Base-by-base conservation (phyloP, 352 stramenopile genomes). In the Pythium plurisporium region DNA sequence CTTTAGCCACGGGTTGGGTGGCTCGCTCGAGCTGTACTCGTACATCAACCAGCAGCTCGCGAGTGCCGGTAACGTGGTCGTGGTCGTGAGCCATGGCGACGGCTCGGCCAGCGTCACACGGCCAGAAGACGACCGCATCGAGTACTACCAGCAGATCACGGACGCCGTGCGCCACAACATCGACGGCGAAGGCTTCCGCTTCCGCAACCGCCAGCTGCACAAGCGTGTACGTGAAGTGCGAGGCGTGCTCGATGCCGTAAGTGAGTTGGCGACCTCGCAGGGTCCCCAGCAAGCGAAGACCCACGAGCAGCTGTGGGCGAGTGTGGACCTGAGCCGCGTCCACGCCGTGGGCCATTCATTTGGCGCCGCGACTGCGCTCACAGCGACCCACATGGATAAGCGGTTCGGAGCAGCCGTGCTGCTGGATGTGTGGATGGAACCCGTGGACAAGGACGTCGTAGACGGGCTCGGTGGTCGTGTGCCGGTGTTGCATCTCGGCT, bases 391-490 rank as follows among this genome's bases (percentile, higher is more conserved):
- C 42, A 19, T 67, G 27, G 79, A 89, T 60, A 46, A 57, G 20
- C 71, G 79, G 1, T 70, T 87, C 27, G 68, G 69, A 26, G 55
- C 62, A 6, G 69, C 73, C 34, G 76, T 86, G 45, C 66, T 85
- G 42, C 49, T 89, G 22, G 79, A 89, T 56, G 64, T 67, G 33
- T 89, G 79, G 79, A 86, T 89, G 75, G 73, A 85, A 48, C 79
- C 79, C 0, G 37, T 89, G 22, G 72, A 75, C 33, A 58, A 67
- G 14, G 50, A 73, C 9, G 70, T 78, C 22, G 54, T 68, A 26
- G 33, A 62, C 9, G 74, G 77, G 10, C 51, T 82, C 10, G 76
- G 74, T 3, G 23, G 55, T 2, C 65, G 62, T 36, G 52, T 76
- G 19, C 76, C 76, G 19, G 70, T 82, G 52, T 62, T 86, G 42